Evolutionary conservation across 352 stramenopile genomes (phyloP).

Genomic region (Pythium sp.): DNA sequence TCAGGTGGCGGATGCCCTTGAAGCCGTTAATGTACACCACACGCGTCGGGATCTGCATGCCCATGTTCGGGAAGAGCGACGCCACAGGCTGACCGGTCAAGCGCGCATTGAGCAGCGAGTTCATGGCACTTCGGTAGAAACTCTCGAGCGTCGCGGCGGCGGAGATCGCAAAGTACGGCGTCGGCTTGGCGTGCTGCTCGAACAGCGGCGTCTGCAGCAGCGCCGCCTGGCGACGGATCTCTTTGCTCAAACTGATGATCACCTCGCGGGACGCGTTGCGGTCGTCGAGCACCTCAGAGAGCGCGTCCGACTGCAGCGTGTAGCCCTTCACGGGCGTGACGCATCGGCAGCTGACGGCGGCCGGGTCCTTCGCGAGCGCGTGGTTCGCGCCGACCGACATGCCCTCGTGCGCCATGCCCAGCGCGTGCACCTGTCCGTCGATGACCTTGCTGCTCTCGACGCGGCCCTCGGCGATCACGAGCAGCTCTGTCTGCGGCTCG

Average conservation of each 20-base stretch:
- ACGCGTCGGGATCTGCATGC: slow-evolving; percentile 91
- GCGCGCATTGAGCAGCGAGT: slow-evolving; percentile 89
- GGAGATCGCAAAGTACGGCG: slow-evolving; percentile 88
- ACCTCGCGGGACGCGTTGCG: slow-evolving; percentile 75
- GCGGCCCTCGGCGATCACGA: slow-evolving; percentile 64
- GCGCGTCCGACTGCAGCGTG: slow-evolving; percentile 59
- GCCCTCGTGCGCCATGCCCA: slow-evolving; percentile 47
- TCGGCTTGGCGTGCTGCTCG: slow-evolving; percentile 89
- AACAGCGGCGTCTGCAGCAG: slow-evolving; percentile 87
- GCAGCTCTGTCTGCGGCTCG: slow-evolving; percentile 75
- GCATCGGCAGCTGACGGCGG: slow-evolving; percentile 75
- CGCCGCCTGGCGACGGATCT: slow-evolving; percentile 84
- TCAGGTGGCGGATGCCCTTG: slow-evolving; percentile 85
- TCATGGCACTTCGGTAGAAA: slow-evolving; percentile 92
- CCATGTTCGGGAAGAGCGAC: slow-evolving; percentile 92
- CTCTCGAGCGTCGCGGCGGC: slow-evolving; percentile 90
- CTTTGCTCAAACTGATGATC: slow-evolving; percentile 84
- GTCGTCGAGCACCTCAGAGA: slow-evolving; percentile 77
- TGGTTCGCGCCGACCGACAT: slow-evolving; percentile 78
- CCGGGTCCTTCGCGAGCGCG: slow-evolving; percentile 72
- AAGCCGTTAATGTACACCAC: slow-evolving; percentile 94
- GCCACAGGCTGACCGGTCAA: slow-evolving; percentile 74
- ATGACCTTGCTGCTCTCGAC: slow-evolving; percentile 81
- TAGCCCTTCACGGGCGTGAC: slow-evolving; percentile 80
- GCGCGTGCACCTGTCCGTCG: slow-evolving; percentile 77